phyloP scores from a whole-genome alignment of 805 yeast genomes.

The Kregervanrija pseudodelftensis region DNA sequence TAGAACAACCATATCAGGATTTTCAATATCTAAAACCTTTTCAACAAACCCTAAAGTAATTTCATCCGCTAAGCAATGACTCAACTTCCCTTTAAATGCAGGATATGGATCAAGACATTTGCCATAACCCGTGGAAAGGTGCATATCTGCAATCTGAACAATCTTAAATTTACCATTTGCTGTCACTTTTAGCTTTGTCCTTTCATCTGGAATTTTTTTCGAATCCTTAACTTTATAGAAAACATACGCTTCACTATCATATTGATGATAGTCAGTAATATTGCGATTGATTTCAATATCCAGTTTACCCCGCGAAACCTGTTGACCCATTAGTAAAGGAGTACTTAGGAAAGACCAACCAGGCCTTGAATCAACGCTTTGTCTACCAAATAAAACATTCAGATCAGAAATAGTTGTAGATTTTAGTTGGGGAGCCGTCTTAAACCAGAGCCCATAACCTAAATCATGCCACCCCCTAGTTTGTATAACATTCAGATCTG shows the following conservation, averaged over 20 bases:
- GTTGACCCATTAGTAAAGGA: constrained; percentile 13
- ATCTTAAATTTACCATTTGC: constrained; percentile 58
- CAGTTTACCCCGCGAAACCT: constrained; percentile 3
- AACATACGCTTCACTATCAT: constrained; percentile 11
- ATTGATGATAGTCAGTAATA: constrained; percentile 8
- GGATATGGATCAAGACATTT: constrained; percentile 71
- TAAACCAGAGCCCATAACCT: constrained; percentile 52
- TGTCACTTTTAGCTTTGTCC: constrained; percentile 25
- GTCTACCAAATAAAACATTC: constrained; percentile 65
- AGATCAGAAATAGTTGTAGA: constrained; percentile 44
- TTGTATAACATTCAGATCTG: too few relatives aligned
- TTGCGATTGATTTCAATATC: constrained; percentile 1
- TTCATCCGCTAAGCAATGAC: constrained; percentile 70
- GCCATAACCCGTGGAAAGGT: constrained; percentile 81
- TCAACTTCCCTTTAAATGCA: constrained; percentile 24
- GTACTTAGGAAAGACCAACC: constrained; percentile 44
- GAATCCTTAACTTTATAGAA: constrained; percentile 9
- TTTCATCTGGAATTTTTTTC: constrained; percentile 17
- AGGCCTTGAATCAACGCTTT: constrained; percentile 70
- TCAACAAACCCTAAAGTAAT: constrained; percentile 58
- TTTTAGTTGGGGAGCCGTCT: constrained; percentile 34
- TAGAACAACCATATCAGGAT: constrained; percentile 78
- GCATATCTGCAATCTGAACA: constrained; percentile 86
- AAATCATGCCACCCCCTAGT: constrained; percentile 7
- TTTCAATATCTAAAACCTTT: constrained; percentile 59